A percentile compares a stretch with the other conserved stretches of the same genome.
Evolutionary conservation across 2,329 filamentous ascomycete genomes (phyloP).

Genomic region (Didymella keratinophila): DNA sequence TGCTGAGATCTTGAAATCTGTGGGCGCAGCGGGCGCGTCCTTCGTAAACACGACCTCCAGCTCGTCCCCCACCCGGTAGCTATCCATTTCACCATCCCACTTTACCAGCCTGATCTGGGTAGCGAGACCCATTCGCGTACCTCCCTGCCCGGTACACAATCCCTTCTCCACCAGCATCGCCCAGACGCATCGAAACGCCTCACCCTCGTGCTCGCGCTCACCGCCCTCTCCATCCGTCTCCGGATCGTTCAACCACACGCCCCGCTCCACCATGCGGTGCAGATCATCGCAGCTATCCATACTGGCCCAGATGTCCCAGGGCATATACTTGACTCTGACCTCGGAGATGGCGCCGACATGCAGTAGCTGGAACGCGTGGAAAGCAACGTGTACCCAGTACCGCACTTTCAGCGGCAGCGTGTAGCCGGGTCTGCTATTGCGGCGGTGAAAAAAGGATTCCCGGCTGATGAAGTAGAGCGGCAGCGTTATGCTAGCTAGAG

Average conservation of each 20-base stretch:
- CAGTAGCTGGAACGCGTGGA: conserved; percentile 41
- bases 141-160: not conserved
- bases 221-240: conserved; percentile 25
- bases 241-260: conserved; percentile 39
- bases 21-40: not conserved
- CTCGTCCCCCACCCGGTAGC: conserved; percentile 44
- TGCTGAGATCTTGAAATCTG: not conserved
- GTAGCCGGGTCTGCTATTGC: conserved; percentile 31
- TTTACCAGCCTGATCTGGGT: conserved; percentile 31
- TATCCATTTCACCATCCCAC: conserved; percentile 45
- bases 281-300: conserved; percentile 46
- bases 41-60: conserved; percentile 42
- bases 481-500: conserved; percentile 40
- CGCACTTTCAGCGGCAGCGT: conserved; percentile 42
- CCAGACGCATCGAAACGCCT: conserved; percentile 45
- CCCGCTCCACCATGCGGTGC: conserved; percentile 34
- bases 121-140: conserved; percentile 19
- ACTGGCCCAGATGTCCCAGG: conserved; percentile 46
- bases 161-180: conserved; percentile 24
- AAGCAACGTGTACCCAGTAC: conserved; percentile 45
- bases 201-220: conserved; percentile 40
- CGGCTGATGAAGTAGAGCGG: conserved; percentile 47
- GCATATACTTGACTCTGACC: conserved; percentile 42
- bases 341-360: conserved; percentile 24
- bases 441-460: conserved; percentile 33